phyloP scores from a whole-genome alignment of 2,329 filamentous ascomycete genomes.

The Hypoxylon sp. region DNA sequence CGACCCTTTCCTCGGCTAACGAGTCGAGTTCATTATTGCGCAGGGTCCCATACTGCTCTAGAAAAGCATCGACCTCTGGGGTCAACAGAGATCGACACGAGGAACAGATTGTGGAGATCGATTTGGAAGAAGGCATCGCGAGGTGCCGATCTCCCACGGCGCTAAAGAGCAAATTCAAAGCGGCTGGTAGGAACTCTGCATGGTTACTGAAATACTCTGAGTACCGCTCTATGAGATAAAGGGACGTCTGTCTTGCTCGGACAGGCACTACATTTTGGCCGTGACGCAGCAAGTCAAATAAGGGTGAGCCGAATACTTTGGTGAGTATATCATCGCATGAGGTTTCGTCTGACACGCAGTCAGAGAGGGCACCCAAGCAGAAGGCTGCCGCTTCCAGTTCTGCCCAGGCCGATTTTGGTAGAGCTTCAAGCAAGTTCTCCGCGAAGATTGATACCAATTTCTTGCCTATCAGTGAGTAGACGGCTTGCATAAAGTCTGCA shows the following conservation, averaged over 20 bases:
- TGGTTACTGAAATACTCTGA: constrained; percentile 82
- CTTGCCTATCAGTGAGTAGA: constrained; percentile 72
- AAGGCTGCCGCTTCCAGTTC: constrained; percentile 72
- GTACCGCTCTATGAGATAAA: constrained; percentile 78
- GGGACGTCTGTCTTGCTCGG: constrained; percentile 74
- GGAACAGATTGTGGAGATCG: constrained; percentile 79
- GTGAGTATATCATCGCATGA: constrained; percentile 69
- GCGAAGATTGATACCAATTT: constrained; percentile 69
- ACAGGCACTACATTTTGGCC: constrained; percentile 67
- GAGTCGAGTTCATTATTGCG: constrained; percentile 73
- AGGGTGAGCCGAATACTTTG: constrained; percentile 70
- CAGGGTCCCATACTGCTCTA: constrained; percentile 78
- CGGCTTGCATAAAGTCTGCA: constrained; percentile 79
- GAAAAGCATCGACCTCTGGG: constrained; percentile 74
- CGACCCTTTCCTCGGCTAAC: constrained; percentile 77
- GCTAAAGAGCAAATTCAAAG: constrained; percentile 79
- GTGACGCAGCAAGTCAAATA: constrained; percentile 68
- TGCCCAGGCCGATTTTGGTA: constrained; percentile 65
- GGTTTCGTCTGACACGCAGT: constrained; percentile 71
- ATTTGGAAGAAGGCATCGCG: constrained; percentile 77
- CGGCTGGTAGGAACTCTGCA: constrained; percentile 73
- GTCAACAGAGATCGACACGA: constrained; percentile 79
- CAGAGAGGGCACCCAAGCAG: constrained; percentile 75
- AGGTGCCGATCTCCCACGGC: constrained; percentile 73
- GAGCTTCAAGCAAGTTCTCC: constrained; percentile 64